Evolutionary conservation across 441 rosid species (phyloP).

Genomic region (Erodium moschatum): DNA sequence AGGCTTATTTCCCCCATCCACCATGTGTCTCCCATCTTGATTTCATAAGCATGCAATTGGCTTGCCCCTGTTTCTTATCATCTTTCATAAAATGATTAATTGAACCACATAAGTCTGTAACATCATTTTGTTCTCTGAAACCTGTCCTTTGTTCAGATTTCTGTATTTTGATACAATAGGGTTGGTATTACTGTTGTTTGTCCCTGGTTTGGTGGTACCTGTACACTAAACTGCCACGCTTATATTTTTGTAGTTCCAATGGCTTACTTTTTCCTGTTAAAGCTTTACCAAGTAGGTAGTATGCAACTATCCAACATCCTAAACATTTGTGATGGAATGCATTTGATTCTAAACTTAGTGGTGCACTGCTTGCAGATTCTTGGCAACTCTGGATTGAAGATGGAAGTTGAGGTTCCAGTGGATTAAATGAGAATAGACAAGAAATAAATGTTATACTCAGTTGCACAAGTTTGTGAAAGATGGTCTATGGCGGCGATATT

Average conservation of each 20-base stretch:
- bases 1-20: too few relatives aligned
- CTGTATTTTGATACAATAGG: not conserved
- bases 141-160: not conserved
- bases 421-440: constrained; percentile 25
- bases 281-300: not conserved
- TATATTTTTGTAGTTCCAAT: not conserved
- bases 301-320: not conserved
- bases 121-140: too few relatives aligned
- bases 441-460: too few relatives aligned
- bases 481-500: not conserved
- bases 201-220: not conserved
- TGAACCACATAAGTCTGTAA: not conserved
- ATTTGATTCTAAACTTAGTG: too few relatives aligned
- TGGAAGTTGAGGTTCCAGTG: constrained; percentile 67
- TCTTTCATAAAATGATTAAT: not conserved
- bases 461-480: constrained; percentile 4
- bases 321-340: not conserved
- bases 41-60: too few relatives aligned
- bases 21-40: too few relatives aligned
- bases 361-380: constrained; percentile 32
- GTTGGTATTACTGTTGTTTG: not conserved
- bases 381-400: constrained; percentile 41
- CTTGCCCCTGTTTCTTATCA: not conserved
- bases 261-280: not conserved
- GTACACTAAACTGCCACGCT: not conserved